Evolutionary conservation across 768 basidiomycete genomes (phyloP).

Genomic region (Tulasnella sp.): DNA sequence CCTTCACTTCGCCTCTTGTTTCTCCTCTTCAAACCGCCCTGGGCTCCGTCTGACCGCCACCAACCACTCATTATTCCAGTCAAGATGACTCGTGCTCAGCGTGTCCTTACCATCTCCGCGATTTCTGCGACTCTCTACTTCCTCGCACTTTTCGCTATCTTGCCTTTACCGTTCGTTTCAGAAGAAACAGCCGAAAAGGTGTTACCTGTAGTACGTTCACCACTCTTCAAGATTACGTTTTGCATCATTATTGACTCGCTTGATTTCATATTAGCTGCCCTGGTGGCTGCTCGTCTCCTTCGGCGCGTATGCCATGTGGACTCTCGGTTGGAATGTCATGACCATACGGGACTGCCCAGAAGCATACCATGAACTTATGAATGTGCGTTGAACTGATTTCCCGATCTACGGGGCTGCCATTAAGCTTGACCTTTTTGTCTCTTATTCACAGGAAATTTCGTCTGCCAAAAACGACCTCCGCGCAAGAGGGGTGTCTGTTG

Average conservation of each 20-base stretch:
- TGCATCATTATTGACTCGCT: background rate
- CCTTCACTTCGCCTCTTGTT: background rate
- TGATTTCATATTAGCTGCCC: slow-evolving; percentile 18
- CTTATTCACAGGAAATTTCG: slow-evolving; percentile 29
- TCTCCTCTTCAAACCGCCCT: too few relatives aligned
- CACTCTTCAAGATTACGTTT: background rate
- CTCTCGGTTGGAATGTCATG: slow-evolving; percentile 30
- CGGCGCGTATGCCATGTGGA: slow-evolving; percentile 29
- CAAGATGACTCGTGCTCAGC: slow-evolving; percentile 30
- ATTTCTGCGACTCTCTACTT: slow-evolving; percentile 24
- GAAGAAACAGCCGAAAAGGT: slow-evolving; percentile 22
- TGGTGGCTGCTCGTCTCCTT: slow-evolving; percentile 32
- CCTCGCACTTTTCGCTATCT: slow-evolving; percentile 27
- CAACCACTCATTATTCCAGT: background rate
- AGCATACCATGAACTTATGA: slow-evolving; percentile 31
- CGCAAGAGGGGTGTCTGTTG: slow-evolving; percentile 27
- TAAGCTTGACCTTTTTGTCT: background rate
- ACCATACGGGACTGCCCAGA: slow-evolving; percentile 32
- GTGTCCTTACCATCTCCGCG: slow-evolving; percentile 11
- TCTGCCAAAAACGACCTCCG: slow-evolving; percentile 31
- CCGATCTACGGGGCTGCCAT: background rate
- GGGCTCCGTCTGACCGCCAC: background rate
- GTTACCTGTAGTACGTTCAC: slow-evolving; percentile 29
- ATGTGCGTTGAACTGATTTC: background rate
- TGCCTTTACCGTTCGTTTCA: slow-evolving; percentile 27